phyloP scores from a whole-genome alignment of 352 stramenopile species.

The Phytopythium aichiense region DNA sequence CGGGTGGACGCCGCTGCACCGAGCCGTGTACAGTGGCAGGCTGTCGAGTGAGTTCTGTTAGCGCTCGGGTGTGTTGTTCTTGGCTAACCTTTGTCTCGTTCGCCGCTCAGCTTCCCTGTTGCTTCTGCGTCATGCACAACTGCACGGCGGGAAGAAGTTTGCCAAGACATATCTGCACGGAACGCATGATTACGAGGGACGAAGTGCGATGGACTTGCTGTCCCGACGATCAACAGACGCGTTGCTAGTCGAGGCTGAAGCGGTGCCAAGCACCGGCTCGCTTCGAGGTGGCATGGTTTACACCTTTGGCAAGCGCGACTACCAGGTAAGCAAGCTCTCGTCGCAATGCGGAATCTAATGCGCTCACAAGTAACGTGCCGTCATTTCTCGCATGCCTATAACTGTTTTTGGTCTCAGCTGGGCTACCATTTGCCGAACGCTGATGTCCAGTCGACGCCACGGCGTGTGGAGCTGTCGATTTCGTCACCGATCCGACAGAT shows the following conservation, averaged over 20 bases:
- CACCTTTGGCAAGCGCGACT: constrained; percentile 84
- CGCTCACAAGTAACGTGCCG: background rate
- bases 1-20: constrained; percentile 76
- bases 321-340: constrained; percentile 43
- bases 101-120: constrained; percentile 51
- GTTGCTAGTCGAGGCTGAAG: constrained; percentile 8
- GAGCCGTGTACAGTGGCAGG: constrained; percentile 61
- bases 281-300: constrained; percentile 53
- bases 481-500: constrained; percentile 54
- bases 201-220: constrained; percentile 68
- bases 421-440: constrained; percentile 81
- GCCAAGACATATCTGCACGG: constrained; percentile 49
- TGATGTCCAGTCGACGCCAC: constrained; percentile 62
- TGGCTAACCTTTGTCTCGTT: constrained; percentile 4
- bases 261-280: background rate
- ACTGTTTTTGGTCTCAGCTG: constrained; percentile 25
- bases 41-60: constrained; percentile 49
- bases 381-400: background rate
- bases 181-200: constrained; percentile 39
- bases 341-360: background rate
- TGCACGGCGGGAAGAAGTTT: constrained; percentile 43
- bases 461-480: constrained; percentile 55
- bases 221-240: constrained; percentile 15
- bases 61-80: background rate
- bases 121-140: constrained; percentile 55